These are phyloP conservation scores for Ogataea trehalophila DNA, from an alignment of 805 yeast genomes.

Conservation along the genomic window DNA sequence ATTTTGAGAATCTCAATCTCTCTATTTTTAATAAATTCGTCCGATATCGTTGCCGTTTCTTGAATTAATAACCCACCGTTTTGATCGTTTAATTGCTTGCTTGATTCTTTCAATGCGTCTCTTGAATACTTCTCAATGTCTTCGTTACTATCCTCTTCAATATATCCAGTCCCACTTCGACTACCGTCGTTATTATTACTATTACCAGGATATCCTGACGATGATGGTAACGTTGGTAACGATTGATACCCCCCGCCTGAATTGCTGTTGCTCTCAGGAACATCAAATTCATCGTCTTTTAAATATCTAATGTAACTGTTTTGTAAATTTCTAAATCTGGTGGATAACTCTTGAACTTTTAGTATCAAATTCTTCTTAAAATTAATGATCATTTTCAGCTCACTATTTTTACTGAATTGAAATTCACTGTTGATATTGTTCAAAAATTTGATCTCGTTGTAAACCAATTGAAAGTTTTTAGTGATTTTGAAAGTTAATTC, in stretches of 20 bases:
- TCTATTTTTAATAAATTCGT: constrained; percentile 55
- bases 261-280: constrained; percentile 11
- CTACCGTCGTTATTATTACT: neutral
- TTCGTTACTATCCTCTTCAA: constrained; percentile 31
- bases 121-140: constrained; percentile 49
- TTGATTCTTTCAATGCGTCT: constrained; percentile 41
- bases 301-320: constrained; percentile 82
- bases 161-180: neutral
- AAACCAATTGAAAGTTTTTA: constrained; percentile 71
- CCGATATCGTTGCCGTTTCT: constrained; percentile 33
- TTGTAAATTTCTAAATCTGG: constrained; percentile 80
- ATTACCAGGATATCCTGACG: neutral
- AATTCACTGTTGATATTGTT: constrained; percentile 27
- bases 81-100: constrained; percentile 38
- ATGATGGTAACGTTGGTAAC: neutral
- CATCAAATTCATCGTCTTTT: constrained; percentile 69
- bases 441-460: constrained; percentile 66
- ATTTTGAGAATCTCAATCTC: constrained; percentile 86
- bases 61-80: constrained; percentile 20
- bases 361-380: constrained; percentile 81
- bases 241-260: neutral
- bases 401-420: constrained; percentile 36
- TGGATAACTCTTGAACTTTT: constrained; percentile 72
- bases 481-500: constrained; percentile 71
- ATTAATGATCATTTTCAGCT: constrained; percentile 66